Conservation (phyloP, 352 stramenopile genomes). For the Globisporangium yorkense region DNA sequence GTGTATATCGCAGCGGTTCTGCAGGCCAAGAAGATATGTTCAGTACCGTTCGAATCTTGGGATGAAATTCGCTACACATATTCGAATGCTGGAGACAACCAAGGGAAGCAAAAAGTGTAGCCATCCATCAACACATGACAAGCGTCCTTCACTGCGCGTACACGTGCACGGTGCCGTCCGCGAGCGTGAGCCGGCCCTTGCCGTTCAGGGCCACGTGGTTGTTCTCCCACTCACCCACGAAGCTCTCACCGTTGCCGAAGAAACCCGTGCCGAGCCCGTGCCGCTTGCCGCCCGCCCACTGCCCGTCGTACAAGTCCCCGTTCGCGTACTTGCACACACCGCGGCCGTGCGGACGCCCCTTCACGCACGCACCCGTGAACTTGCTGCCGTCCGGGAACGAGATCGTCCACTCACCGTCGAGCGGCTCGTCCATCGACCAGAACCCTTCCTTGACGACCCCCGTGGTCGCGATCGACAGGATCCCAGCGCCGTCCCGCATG, state of each 20-base stretch:
- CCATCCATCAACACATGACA: neutral
- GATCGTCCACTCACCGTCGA: conserved; percentile 75
- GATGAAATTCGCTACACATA: neutral
- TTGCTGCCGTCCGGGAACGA: conserved; percentile 69
- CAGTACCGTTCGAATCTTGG: neutral
- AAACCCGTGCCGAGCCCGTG: conserved; percentile 63
- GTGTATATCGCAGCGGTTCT: too few relatives aligned
- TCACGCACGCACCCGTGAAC: conserved; percentile 63
- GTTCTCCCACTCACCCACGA: conserved; percentile 72
- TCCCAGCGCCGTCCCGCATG: conserved; percentile 40
- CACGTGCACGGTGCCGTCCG: conserved; percentile 66
- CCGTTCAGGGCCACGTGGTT: conserved; percentile 79
- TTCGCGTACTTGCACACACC: conserved; percentile 81
- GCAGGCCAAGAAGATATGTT: too few relatives aligned
- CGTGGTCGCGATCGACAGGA: conserved; percentile 34
- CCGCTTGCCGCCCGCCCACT: conserved; percentile 79
- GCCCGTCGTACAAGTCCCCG: conserved; percentile 77
- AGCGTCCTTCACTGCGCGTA: conserved; percentile 32
- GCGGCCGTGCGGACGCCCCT: conserved; percentile 52
- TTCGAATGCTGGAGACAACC: neutral
- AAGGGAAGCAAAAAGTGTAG: neutral
- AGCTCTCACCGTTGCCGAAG: conserved; percentile 68
- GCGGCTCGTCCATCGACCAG: conserved; percentile 45
- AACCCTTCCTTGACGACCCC: conserved; percentile 63
- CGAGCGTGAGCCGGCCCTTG: conserved; percentile 57